Percentiles rank a stretch among this genome's conserved stretches.
Conservation (phyloP, 176 grass and related monocot genomes). For the Rhynchospora breviuscula region DNA sequence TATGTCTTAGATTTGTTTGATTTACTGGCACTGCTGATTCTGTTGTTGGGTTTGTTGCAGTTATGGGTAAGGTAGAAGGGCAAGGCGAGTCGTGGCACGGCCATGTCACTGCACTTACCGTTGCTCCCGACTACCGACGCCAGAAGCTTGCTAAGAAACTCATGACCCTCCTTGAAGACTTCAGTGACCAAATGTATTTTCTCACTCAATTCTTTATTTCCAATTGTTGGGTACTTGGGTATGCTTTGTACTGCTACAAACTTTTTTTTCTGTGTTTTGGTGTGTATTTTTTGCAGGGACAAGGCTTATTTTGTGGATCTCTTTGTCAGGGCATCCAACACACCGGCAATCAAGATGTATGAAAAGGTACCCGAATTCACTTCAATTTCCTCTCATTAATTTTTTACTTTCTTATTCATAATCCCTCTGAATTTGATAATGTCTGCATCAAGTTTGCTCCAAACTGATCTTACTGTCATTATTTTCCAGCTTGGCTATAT, state of each 20-base stretch:
- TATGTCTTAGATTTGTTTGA: background rate
- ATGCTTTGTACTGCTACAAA: background rate
- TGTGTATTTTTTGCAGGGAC: conserved; percentile 45
- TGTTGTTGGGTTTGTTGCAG: conserved; percentile 38
- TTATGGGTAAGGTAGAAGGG: conserved; percentile 99
- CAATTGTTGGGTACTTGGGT: no score
- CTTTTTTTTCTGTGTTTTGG: background rate
- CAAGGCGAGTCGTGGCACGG: conserved; percentile 99
- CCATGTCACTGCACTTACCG: conserved; percentile 89
- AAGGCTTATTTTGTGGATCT: conserved; percentile 99
- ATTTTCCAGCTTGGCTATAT: conserved; percentile 75
- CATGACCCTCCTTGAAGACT: conserved; percentile 82
- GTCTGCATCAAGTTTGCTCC: background rate
- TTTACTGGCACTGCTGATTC: background rate
- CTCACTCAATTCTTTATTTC: no score
- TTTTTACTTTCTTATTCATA: background rate
- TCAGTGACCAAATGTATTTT: conserved; percentile 88
- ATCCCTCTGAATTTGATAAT: background rate
- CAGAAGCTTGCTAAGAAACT: conserved; percentile 95
- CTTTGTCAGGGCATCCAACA: conserved; percentile 95
- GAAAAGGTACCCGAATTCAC: conserved; percentile 53
- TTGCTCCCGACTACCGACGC: conserved; percentile 73
- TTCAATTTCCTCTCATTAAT: background rate
- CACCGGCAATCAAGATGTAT: conserved; percentile 95
- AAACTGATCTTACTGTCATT: background rate